A percentile compares a stretch with the other conserved stretches of the same genome.
phyloP scores from a whole-genome alignment of 139 green algal species.

The Limnomonas spitsbergensis region DNA sequence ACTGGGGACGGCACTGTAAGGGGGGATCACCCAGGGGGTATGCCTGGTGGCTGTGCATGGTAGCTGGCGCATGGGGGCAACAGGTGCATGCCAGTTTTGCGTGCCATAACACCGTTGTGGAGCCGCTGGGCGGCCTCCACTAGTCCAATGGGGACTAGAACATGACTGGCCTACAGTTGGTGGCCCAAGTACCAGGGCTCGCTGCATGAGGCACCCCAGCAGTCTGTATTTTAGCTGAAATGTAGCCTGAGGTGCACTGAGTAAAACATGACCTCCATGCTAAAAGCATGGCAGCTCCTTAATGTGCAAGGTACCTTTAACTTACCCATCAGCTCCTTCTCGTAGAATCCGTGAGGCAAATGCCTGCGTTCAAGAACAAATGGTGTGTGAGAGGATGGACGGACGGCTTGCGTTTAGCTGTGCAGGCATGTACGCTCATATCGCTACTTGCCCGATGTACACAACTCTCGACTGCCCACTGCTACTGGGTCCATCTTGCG shows the following conservation, averaged over 20 bases:
- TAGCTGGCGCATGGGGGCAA: too few species aligned
- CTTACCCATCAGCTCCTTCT: constrained; percentile 81
- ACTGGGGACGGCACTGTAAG: too few species aligned
- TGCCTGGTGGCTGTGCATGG: too few species aligned
- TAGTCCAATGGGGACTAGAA: too few species aligned
- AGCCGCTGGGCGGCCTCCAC: background rate
- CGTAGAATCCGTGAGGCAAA: constrained; percentile 89
- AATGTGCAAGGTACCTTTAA: background rate
- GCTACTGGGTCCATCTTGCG: background rate
- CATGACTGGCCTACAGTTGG: too few species aligned
- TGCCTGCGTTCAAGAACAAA: constrained; percentile 54
- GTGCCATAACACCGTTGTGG: background rate
- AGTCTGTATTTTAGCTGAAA: background rate
- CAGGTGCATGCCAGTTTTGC: too few species aligned
- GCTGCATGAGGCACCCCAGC: background rate
- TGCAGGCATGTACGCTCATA: background rate
- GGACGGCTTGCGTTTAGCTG: too few species aligned
- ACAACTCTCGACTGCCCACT: constrained; percentile 18
- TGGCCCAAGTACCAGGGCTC: too few species aligned
- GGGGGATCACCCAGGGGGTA: too few species aligned
- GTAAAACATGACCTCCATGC: background rate
- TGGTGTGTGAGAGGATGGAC: background rate
- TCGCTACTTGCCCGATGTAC: constrained; percentile 22
- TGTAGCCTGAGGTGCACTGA: background rate
- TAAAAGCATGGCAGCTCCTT: too few species aligned